These are phyloP conservation scores for Xerocomus tenax DNA, from an alignment of 1,284 basidiomycete genomes.

Conservation along the genomic window DNA sequence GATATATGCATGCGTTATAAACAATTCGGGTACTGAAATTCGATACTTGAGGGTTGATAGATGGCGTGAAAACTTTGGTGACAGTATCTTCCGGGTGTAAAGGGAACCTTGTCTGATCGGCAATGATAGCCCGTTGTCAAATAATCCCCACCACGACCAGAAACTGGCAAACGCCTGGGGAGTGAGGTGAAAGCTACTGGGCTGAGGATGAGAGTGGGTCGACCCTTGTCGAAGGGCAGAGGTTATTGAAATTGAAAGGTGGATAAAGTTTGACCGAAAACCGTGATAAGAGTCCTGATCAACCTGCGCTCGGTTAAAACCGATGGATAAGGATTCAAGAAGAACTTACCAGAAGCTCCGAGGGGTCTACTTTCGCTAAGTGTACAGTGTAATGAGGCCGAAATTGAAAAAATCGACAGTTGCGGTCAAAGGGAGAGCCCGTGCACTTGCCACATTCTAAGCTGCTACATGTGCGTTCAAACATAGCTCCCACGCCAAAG, in stretches of 20 bases:
- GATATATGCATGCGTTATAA: conserved; percentile 81
- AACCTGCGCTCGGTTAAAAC: conserved; percentile 30
- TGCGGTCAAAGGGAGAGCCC: conserved; percentile 62
- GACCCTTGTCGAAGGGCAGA: conserved; percentile 43
- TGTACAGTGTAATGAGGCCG: conserved; percentile 76
- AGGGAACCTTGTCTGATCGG: conserved; percentile 83
- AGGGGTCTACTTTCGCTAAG: conserved; percentile 46
- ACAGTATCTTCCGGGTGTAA: conserved; percentile 67
- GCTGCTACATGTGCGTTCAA: conserved; percentile 76
- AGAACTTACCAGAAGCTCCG: conserved; percentile 43
- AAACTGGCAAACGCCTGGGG: conserved; percentile 87
- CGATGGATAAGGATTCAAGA: not conserved
- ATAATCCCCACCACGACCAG: conserved; percentile 86
- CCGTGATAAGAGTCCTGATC: conserved; percentile 73
- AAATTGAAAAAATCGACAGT: conserved; percentile 79
- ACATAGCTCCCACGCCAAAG: conserved; percentile 79
- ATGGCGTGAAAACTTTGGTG: conserved; percentile 85
- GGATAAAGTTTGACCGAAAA: conserved; percentile 92
- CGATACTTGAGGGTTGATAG: conserved; percentile 92
- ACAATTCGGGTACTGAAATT: conserved; percentile 70
- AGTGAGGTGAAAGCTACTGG: conserved; percentile 81
- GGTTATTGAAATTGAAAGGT: conserved; percentile 82
- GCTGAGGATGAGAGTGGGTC: conserved; percentile 16
- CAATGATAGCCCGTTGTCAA: conserved; percentile 71
- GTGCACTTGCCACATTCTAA: conserved; percentile 61